Evolutionary conservation across 768 basidiomycete species (phyloP).

Genomic region (Lentinula detonsa): DNA sequence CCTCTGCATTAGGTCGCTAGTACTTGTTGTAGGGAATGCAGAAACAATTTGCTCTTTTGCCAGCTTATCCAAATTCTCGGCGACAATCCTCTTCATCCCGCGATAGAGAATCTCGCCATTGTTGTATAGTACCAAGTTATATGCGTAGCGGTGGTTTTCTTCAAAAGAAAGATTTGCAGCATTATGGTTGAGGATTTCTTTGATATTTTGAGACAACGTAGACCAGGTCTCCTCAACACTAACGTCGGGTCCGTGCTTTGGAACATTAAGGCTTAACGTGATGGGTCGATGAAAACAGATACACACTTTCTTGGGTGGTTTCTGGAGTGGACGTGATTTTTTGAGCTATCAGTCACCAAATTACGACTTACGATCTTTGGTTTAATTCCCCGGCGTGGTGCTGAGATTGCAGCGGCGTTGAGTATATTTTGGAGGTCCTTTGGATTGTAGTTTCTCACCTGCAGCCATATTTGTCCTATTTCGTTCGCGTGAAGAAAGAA

Average conservation of each 20-base stretch:
- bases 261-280: not conserved
- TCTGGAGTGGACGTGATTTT: not conserved
- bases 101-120: constrained; percentile 82
- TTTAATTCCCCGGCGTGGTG: constrained; percentile 34
- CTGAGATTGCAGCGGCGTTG: not conserved
- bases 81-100: constrained; percentile 73
- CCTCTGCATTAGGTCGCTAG: constrained; percentile 63
- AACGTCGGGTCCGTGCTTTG: constrained; percentile 66
- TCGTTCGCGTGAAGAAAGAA: not conserved
- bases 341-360: not conserved
- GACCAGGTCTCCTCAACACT: constrained; percentile 84
- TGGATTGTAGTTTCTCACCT: constrained; percentile 3
- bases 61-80: constrained; percentile 76
- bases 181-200: constrained; percentile 93
- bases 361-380: constrained; percentile 33
- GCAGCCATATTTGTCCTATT: constrained; percentile 5
- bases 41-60: constrained; percentile 75
- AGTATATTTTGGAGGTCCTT: not conserved
- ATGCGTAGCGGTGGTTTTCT: constrained; percentile 90
- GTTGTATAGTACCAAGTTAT: constrained; percentile 89
- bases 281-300: not conserved
- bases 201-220: constrained; percentile 76
- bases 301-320: constrained; percentile 10
- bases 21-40: constrained; percentile 66
- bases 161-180: constrained; percentile 86